Evolutionary conservation across 305 asterid genomes (phyloP).

Genomic region (Stenogyne calaminthoides): DNA sequence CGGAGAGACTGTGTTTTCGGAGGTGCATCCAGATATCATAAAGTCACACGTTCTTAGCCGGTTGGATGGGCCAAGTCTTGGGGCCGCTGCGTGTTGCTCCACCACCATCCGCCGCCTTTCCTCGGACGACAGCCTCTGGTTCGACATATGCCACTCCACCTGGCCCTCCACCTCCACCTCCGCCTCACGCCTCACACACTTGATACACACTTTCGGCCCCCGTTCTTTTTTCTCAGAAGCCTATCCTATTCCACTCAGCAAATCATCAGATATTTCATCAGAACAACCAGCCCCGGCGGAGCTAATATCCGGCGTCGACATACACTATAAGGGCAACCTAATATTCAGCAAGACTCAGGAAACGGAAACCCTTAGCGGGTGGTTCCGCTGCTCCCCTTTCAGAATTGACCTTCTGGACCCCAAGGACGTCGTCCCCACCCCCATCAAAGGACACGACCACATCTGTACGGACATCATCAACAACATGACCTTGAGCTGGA

Average conservation of each 20-base stretch:
- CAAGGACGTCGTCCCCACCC: conserved; percentile 63
- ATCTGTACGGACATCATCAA: too few species aligned
- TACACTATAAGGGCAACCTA: conserved; percentile 41
- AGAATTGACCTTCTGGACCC: conserved; percentile 76
- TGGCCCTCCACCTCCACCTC: conserved; percentile 91
- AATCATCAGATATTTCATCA: too few species aligned
- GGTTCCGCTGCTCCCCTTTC: conserved; percentile 90
- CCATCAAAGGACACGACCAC: too few species aligned
- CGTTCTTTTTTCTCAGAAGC: conserved; percentile 65
- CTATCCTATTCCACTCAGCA: conserved; percentile 40
- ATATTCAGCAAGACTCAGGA: conserved; percentile 56
- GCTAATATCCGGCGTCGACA: conserved; percentile 77
- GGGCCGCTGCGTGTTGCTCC: conserved; percentile 59
- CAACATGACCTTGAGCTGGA: conserved; percentile 72
- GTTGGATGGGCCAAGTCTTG: conserved; percentile 70
- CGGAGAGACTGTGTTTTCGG: conserved; percentile 28
- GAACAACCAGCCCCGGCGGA: conserved; percentile 3
- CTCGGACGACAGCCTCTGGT: conserved; percentile 57
- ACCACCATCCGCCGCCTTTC: conserved; percentile 58
- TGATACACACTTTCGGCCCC: conserved; percentile 56
- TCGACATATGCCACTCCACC: conserved; percentile 53
- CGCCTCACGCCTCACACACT: conserved; percentile 36
- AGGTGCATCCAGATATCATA: conserved; percentile 61
- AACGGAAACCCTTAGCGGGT: conserved; percentile 59
- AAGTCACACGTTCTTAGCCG: conserved; percentile 60